Base-by-base conservation (phyloP, 441 rosid genomes). In the Manihot esculenta region DNA sequence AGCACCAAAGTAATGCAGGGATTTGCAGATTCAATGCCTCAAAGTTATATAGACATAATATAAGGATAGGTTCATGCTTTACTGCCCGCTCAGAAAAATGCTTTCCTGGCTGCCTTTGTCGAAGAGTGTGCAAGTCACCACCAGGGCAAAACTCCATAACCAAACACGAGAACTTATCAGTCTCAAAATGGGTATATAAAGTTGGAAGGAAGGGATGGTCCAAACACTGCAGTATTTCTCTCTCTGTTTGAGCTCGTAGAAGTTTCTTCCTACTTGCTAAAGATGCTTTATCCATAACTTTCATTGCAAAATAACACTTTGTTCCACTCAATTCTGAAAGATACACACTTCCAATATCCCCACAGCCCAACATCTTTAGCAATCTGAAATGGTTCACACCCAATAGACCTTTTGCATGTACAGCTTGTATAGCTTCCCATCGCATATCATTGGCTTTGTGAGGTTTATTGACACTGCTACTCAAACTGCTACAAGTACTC, bases 191-290 rank as follows among this genome's bases (percentile, higher is more conserved):
- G 53, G 91, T 77, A 72, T 91, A 91, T 54, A 92, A 77, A 26
- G 97, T 85, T 5, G 97, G 97, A 72, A 92, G 92, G 81, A 92
- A 92, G 5, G 97, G 97, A 58, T 92, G 97, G 77, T 92, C 96
- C 75, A 92, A 82, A 66, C 86, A 81, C 58, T 86, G 95, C 69
- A 92, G 74, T 77, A 92, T 92, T 79, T 92, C 97, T 79, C 93
- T 88, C 84, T 92, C 97, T 0, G 97, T 89, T 76, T 92, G 97
- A 71, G 92, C 90, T 60, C 97, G 84, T 68, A 88, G 89, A 79
- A 92, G 87, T 79, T 92, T 92, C 81, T 92, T 92, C 21, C 96
- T 87, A 54, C 90, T 79, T 62, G 92, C 93, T 63, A 92, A 82
- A 75, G 94, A 89, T 2, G 84, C 84, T 79, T 92, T 92, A 77